Evolutionary conservation across 1,139 yeast genomes (phyloP).

Genomic region (Kluyveromyces sp.): DNA sequence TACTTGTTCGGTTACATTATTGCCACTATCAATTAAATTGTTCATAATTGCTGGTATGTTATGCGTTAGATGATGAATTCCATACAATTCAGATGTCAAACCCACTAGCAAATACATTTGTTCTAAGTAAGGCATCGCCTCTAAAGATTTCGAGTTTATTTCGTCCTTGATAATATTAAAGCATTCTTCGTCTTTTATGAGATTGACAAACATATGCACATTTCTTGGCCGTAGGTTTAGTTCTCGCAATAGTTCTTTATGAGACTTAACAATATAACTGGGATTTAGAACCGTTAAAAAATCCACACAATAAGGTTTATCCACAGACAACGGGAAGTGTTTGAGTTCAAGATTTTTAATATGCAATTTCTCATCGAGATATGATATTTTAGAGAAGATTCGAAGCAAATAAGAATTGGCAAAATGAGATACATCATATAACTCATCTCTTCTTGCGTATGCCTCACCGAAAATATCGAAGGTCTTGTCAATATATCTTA

Average conservation of each 20-base stretch:
- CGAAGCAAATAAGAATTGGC: slow-evolving; percentile 24
- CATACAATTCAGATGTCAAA: slow-evolving; percentile 23
- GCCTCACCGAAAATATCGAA: slow-evolving; percentile 18
- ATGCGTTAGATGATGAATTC: slow-evolving; percentile 20
- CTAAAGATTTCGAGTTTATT: slow-evolving; percentile 19
- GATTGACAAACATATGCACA: slow-evolving; percentile 6
- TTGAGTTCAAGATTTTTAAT: slow-evolving; percentile 21
- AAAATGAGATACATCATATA: slow-evolving; percentile 23
- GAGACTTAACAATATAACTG: slow-evolving; percentile 19
- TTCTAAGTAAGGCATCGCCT: slow-evolving; percentile 30
- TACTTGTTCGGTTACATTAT: slow-evolving; percentile 23
- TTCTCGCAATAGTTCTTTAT: slow-evolving; percentile 16
- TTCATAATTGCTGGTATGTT: slow-evolving; percentile 31
- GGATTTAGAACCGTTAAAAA: slow-evolving; percentile 31
- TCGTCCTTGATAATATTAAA: slow-evolving; percentile 21
- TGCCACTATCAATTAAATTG: slow-evolving; percentile 20
- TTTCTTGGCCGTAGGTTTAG: slow-evolving; percentile 23
- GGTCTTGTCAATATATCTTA: slow-evolving; percentile 12
- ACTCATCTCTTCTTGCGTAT: slow-evolving; percentile 17
- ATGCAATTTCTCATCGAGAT: slow-evolving; percentile 14
- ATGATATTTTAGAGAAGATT: slow-evolving; percentile 27
- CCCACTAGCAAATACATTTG: slow-evolving; percentile 28
- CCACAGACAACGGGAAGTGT: slow-evolving; percentile 18
- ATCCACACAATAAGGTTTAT: slow-evolving; percentile 15
- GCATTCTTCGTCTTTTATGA: slow-evolving; percentile 21